Evolutionary conservation across 2,329 filamentous ascomycete species (phyloP).

Genomic region (Microdochium bolleyi): DNA sequence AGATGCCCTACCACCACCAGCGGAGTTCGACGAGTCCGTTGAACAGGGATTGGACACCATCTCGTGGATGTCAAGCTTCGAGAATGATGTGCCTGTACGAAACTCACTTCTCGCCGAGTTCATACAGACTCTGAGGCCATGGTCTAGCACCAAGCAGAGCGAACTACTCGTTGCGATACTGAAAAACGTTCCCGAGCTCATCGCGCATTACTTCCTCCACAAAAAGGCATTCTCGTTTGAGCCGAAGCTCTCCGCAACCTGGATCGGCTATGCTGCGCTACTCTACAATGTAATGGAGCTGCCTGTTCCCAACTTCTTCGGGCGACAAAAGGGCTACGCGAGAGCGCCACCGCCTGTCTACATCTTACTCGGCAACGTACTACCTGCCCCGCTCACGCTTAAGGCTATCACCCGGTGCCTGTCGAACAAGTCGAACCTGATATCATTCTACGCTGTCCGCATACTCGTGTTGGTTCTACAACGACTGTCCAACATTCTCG

Average conservation of each 20-base stretch:
- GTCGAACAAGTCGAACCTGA: slow-evolving; percentile 66
- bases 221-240: slow-evolving; percentile 80
- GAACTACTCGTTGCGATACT: slow-evolving; percentile 79
- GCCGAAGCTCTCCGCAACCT: slow-evolving; percentile 84
- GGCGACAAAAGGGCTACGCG: slow-evolving; percentile 54
- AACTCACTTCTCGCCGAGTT: slow-evolving; percentile 77
- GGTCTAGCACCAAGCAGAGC: slow-evolving; percentile 72
- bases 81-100: slow-evolving; percentile 61
- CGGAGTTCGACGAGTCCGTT: slow-evolving; percentile 38
- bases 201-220: slow-evolving; percentile 78
- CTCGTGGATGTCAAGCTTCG: slow-evolving; percentile 61
- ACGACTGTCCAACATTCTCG: slow-evolving; percentile 62
- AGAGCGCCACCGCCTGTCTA: slow-evolving; percentile 68
- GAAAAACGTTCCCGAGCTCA: slow-evolving; percentile 71
- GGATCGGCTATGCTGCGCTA: slow-evolving; percentile 89
- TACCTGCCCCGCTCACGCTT: slow-evolving; percentile 75
- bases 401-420: slow-evolving; percentile 75
- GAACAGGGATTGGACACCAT: slow-evolving; percentile 62
- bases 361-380: slow-evolving; percentile 74
- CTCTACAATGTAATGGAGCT: slow-evolving; percentile 74
- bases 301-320: slow-evolving; percentile 65
- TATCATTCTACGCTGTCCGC: slow-evolving; percentile 77
- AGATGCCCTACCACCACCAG: slow-evolving; percentile 27
- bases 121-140: slow-evolving; percentile 70
- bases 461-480: slow-evolving; percentile 71